Percentiles rank a stretch among this genome's conserved stretches.
Conservation (phyloP, 139 green algal genomes). For the Auxenochlorella pyrenoidosa region DNA sequence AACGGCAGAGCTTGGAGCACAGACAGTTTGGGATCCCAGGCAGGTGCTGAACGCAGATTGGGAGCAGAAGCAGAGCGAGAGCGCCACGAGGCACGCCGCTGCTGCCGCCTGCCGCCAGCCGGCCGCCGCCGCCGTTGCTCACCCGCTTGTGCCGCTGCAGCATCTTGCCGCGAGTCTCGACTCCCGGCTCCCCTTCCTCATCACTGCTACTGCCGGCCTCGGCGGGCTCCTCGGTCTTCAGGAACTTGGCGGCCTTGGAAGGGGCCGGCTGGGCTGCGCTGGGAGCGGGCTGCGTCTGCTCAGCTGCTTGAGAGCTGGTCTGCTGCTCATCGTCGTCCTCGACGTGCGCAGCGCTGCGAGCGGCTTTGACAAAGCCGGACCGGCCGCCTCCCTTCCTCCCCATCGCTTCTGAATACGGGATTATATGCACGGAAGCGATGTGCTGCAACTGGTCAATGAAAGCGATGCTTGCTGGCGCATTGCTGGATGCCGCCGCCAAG, state of each 20-base stretch:
- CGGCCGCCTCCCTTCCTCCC: conserved; percentile 59
- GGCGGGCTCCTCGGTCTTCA: neutral
- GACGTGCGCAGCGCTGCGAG: neutral
- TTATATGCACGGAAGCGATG: too few species aligned
- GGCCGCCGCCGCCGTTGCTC: neutral
- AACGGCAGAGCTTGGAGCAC: too few species aligned
- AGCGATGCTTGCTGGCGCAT: too few species aligned
- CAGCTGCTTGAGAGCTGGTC: too few species aligned
- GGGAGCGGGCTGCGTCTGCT: neutral
- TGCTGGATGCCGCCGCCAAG: too few species aligned
- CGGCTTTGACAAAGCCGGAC: conserved; percentile 52
- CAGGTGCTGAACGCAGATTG: neutral
- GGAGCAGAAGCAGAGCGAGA: neutral
- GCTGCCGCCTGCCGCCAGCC: neutral
- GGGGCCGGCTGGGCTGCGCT: neutral
- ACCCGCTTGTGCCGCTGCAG: conserved; percentile 84
- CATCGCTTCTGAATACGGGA: conserved; percentile 30
- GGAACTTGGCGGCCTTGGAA: neutral
- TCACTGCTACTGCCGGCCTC: conserved; percentile 34
- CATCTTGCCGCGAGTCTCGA: conserved; percentile 73
- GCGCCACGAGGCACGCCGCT: neutral
- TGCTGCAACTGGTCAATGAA: too few species aligned
- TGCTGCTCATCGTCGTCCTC: neutral
- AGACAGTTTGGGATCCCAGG: too few species aligned
- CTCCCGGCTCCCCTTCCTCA: conserved; percentile 22